These are phyloP conservation scores for Cyberlindnera lachancei DNA, from an alignment of 805 yeast genomes.

Conservation along the genomic window DNA sequence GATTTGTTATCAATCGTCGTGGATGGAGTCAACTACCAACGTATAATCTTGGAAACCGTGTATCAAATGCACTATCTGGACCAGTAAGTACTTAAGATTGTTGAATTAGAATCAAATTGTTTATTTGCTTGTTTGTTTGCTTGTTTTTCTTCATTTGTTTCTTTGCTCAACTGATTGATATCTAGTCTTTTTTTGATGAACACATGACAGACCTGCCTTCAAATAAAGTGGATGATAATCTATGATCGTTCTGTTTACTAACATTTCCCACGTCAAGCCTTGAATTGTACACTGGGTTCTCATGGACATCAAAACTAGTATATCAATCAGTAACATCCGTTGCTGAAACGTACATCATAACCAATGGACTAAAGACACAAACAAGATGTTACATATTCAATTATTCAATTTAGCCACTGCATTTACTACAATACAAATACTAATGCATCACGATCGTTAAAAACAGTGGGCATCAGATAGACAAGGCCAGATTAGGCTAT, in stretches of 20 bases:
- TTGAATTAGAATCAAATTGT: too few relatives aligned
- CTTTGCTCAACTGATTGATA: not conserved
- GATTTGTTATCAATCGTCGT: slow-evolving; percentile 28
- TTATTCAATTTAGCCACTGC: slow-evolving; percentile 1
- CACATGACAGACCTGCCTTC: slow-evolving; percentile 11
- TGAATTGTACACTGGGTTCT: too few relatives aligned
- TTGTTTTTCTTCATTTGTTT: not conserved
- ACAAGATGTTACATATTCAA: too few relatives aligned
- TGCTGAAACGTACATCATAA: too few relatives aligned
- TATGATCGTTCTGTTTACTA: too few relatives aligned
- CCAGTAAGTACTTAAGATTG: slow-evolving; percentile 23
- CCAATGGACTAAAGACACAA: too few relatives aligned
- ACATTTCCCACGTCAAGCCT: too few relatives aligned
- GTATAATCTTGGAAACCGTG: slow-evolving; percentile 19
- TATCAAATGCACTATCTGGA: slow-evolving; percentile 20
- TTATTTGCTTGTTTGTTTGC: too few relatives aligned
- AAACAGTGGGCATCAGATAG: slow-evolving; percentile 11
- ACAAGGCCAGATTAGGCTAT: slow-evolving; percentile 12
- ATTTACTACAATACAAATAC: slow-evolving; percentile 2
- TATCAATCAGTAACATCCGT: too few relatives aligned
- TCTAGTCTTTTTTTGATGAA: not conserved
- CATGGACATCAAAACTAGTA: too few relatives aligned
- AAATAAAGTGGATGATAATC: slow-evolving; percentile 7
- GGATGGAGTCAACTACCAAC: slow-evolving; percentile 30
- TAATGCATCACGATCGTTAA: too few relatives aligned